Evolutionary conservation across 371 early-diverging fungal species (phyloP), one percentile per base, ranked within the genome.

Genomic region (Rhizopus delemar): DNA sequence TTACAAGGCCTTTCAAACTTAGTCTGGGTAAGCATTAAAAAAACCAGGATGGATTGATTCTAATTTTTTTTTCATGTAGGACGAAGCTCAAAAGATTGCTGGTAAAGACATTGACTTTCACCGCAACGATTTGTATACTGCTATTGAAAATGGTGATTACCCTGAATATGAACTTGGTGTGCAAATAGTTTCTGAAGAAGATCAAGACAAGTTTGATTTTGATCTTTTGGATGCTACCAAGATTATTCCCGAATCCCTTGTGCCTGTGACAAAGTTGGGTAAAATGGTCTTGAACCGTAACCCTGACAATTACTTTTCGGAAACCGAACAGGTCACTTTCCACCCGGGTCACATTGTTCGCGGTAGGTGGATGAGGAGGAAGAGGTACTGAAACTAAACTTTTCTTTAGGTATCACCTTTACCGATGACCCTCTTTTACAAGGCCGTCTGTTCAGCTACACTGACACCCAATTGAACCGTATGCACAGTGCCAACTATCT

Each of bases 161-260:
- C 82, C 85, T 15, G 73, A 76, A 53, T 86, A 68, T 63, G 79
- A 80, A 53, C 60, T 76, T 7, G 72, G 78, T 58, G 61, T 83
- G 2, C 86, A 86, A 58, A 67, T 83, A 45, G 57, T 85, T 0
- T 49, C 41, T 8, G 70, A 66, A 45, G 60, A 76, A 51, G 74
- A 81, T 33, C 69, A 74, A 50, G 57, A 68, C 52, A 75, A 60
- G n/a, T 80, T 65, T 60, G 76, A 77, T 33, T 84, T 80, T 58
- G 75, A 80, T 57, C 48, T 83, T 0, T 50, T 83, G 22, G 86
- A 86, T 60, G 57, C 75, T 31, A 86, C 86, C 64, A 86, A 86
- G 60, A 48, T 84, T 48, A 61, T 80, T 11, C 85, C 85, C 5
- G 79, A 84, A 53, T 70, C 75, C 11, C 4, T 75, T 3, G 74